phyloP scores from a whole-genome alignment of 768 basidiomycete genomes.

The Auricularia sp. region DNA sequence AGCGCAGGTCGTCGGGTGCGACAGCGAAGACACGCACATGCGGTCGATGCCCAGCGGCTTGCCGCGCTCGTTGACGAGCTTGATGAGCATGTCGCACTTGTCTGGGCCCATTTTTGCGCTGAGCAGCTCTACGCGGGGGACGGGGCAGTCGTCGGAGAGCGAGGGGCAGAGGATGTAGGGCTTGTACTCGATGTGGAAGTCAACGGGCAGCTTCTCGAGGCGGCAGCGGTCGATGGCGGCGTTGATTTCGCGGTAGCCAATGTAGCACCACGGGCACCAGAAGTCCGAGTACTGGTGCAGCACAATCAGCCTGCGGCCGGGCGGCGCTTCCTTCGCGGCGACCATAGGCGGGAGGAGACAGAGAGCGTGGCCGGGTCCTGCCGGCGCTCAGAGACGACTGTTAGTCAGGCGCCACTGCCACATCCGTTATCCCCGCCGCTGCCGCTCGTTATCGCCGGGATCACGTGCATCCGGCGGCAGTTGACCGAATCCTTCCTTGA shows the following conservation, averaged over 20 bases:
- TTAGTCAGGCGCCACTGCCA: too few species aligned
- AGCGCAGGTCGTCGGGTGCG: not conserved
- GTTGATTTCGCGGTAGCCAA: conserved; percentile 30
- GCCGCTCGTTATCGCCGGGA: too few species aligned
- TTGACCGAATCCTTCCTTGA: not conserved
- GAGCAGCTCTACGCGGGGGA: conserved; percentile 25
- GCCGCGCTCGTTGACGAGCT: conserved; percentile 39
- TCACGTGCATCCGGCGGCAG: not conserved
- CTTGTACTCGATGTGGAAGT: conserved; percentile 35
- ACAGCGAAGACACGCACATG: conserved; percentile 30
- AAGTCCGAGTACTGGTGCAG: conserved; percentile 2
- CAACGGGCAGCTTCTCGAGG: conserved; percentile 13
- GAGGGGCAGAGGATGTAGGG: conserved; percentile 36
- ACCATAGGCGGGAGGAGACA: not conserved
- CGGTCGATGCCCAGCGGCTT: conserved; percentile 44
- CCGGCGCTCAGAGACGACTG: too few species aligned
- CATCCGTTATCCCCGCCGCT: too few species aligned
- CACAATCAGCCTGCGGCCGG: not conserved
- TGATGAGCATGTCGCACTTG: conserved; percentile 30
- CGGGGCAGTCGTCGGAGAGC: conserved; percentile 19
- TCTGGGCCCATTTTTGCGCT: conserved; percentile 43
- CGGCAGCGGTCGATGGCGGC: conserved; percentile 19
- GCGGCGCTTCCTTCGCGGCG: not conserved
- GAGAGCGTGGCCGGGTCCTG: not conserved
- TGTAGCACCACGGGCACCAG: conserved; percentile 33